Evolutionary conservation across 2,329 filamentous ascomycete species (phyloP), one percentile per base, ranked within the genome.

Genomic region (Truncatella angustata): DNA sequence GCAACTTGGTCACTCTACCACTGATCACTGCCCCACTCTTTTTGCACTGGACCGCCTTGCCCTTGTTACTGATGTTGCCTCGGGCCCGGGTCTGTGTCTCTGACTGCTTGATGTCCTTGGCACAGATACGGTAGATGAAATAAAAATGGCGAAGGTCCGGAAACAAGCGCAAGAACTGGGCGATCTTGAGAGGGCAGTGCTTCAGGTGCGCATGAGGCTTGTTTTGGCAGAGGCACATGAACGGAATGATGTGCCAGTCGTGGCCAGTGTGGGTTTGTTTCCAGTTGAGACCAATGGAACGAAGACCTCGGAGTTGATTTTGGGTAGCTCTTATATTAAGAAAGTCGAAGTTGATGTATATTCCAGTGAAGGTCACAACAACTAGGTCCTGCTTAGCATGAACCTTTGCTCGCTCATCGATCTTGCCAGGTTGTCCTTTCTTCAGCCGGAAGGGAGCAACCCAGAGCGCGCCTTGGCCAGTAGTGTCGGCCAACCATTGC

Each of bases 101-200:
- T 9, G 42, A 46, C 11, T 26, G 20, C 6, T 42, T 45, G 10
- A 39, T 21, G 9, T 26, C 30, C 4, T 20, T 28, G 6, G 7
- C 7, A 2, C 4, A 49, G 4, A 60, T 10, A 26, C 57, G 55
- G 10, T 61, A 24, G 6, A 70, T 53, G 37, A 72, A 48, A 52
- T 66, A 70, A 30, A 71, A 58, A 4, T 52, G 36, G 43, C 65
- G 46, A 0, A 72, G 49, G 18, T 62, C 40, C 0, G 48, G 30
- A 30, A 71, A 68, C n/a, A 54, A 51, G 5, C 59, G 52, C 4
- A 69, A 6, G 12, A 66, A 63, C 10, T 53, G 32, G 4, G 37
- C 54, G 12, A 64, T 48, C 49, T 53, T 56, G 4, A 28, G 3
- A 1, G 58, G 57, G 40, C 66, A 66, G 23, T 21, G 5, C 12